Conservation (phyloP, 179 eudicot genomes). For the Silene vulgaris region DNA sequence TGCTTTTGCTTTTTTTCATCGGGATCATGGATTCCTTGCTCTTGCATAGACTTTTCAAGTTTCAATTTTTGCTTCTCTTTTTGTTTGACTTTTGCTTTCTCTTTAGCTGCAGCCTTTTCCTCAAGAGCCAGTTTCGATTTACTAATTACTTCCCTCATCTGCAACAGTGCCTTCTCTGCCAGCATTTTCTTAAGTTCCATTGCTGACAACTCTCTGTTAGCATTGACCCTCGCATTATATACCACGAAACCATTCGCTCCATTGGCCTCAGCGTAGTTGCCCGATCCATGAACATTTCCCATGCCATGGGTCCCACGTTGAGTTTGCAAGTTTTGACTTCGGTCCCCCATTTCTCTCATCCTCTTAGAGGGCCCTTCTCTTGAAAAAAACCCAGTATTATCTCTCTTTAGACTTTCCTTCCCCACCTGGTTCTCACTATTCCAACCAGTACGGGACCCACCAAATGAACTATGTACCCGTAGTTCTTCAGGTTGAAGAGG, state of each 20-base stretch:
- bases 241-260: constrained; percentile 2
- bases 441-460: constrained; percentile 28
- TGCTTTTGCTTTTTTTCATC: no score
- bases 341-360: constrained; percentile 20
- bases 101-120: constrained; percentile 32
- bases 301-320: constrained; percentile 14
- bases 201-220: constrained; percentile 22
- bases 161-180: constrained; percentile 44
- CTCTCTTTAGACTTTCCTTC: constrained; percentile 18
- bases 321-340: constrained; percentile 4
- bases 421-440: neutral
- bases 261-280: no score
- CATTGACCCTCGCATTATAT: constrained; percentile 11
- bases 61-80: constrained; percentile 24
- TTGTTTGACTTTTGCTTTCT: constrained; percentile 27
- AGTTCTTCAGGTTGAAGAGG: constrained; percentile 19
- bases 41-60: constrained; percentile 29
- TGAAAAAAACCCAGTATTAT: constrained; percentile 1
- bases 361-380: constrained; percentile 16
- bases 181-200: constrained; percentile 48
- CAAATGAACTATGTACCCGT: constrained; percentile 13
- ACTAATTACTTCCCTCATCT: constrained; percentile 36
- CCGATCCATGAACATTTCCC: constrained; percentile 2
- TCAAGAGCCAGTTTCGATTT: constrained; percentile 31
- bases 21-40: constrained; percentile 28